Evolutionary conservation across 2,329 filamentous ascomycete species (phyloP).

Genomic region (Oidium heveae): DNA sequence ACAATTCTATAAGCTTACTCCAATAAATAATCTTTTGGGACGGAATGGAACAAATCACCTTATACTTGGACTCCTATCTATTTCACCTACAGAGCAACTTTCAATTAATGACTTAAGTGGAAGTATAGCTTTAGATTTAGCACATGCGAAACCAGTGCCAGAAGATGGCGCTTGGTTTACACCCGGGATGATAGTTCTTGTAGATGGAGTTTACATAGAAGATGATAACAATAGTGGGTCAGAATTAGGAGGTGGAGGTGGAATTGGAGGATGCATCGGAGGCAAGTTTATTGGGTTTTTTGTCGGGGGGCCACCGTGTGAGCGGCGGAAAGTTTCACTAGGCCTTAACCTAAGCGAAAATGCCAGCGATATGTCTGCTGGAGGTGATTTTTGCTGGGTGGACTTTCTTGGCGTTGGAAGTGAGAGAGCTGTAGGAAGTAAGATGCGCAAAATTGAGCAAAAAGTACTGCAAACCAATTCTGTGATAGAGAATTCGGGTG

Average conservation of each 20-base stretch:
- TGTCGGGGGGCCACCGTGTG: conserved; percentile 74
- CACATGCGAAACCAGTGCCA: conserved; percentile 57
- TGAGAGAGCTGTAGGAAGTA: conserved; percentile 55
- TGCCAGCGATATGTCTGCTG: conserved; percentile 31
- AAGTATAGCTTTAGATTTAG: conserved; percentile 62
- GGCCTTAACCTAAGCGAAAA: conserved; percentile 35
- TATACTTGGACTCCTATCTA: conserved; percentile 57
- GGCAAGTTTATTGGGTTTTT: conserved; percentile 79
- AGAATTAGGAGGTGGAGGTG: conserved; percentile 48
- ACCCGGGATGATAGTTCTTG: conserved; percentile 84
- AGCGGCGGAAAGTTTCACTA: conserved; percentile 55
- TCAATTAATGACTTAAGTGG: conserved; percentile 72
- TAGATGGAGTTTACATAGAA: conserved; percentile 93
- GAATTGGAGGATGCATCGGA: conserved; percentile 75
- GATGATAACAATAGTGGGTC: conserved; percentile 49
- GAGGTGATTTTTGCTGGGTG: conserved; percentile 83
- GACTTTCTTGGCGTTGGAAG: conserved; percentile 86
- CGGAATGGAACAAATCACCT: conserved; percentile 67
- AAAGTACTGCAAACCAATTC: conserved; percentile 26
- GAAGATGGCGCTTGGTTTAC: conserved; percentile 77
- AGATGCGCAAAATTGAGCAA: conserved; percentile 61
- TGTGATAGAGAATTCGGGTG: conserved; percentile 10
- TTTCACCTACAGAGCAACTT: conserved; percentile 58
- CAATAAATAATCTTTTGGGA: conserved; percentile 50
- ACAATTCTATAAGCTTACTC: conserved; percentile 66